These are phyloP conservation scores for Naumovozyma dairenensis DNA, from an alignment of 805 yeast genomes.

Conservation along the genomic window DNA sequence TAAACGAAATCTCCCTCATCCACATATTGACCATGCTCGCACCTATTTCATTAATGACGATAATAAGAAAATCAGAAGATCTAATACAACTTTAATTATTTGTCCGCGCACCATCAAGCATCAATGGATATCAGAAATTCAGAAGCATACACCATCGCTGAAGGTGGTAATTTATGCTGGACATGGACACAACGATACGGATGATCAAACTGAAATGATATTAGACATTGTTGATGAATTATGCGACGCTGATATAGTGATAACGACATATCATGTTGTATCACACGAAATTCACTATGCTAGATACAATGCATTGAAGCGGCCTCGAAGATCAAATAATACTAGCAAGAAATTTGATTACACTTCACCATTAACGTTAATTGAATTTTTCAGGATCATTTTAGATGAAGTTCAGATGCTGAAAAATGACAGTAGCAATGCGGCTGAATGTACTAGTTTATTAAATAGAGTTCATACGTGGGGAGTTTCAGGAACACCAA, in stretches of 20 bases:
- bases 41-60: conserved; percentile 9
- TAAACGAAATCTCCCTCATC: conserved; percentile 47
- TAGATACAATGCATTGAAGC: conserved; percentile 44
- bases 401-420: conserved; percentile 96
- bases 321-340: conserved; percentile 26
- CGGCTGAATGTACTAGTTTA: conserved; percentile 69
- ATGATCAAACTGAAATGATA: conserved; percentile 13
- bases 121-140: conserved; percentile 81
- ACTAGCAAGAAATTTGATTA: conserved; percentile 37
- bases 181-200: conserved; percentile 29
- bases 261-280: conserved; percentile 66
- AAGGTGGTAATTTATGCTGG: conserved; percentile 61
- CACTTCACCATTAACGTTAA: conserved; percentile 70
- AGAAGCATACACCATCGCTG: conserved; percentile 35
- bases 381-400: conserved; percentile 83
- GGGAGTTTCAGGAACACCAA: conserved; percentile 97
- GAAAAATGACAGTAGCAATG: conserved; percentile 54
- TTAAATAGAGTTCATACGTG: conserved; percentile 84
- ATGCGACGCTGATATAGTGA: conserved; percentile 59
- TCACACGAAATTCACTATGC: conserved; percentile 76
- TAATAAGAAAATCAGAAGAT: conserved; percentile 27
- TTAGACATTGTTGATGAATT: conserved; percentile 41
- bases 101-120: conserved; percentile 76
- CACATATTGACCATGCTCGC: not conserved
- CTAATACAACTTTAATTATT: conserved; percentile 69